Percentiles rank a stretch among this genome's conserved stretches.
Conservation (phyloP, 2,329 filamentous ascomycete species). For the Alternaria metachromatica region DNA sequence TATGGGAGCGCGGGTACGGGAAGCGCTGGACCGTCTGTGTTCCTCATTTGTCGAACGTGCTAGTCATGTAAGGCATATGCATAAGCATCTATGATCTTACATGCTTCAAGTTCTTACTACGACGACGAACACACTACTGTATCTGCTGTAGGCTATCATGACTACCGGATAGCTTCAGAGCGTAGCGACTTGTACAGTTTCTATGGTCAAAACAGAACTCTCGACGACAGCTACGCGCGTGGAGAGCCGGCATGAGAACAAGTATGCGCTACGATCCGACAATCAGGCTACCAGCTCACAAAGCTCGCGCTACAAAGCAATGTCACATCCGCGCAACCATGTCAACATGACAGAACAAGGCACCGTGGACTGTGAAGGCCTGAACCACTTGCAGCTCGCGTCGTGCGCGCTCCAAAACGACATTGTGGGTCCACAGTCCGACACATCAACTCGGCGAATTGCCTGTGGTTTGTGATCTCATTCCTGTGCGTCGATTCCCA, state of each 20-base stretch:
- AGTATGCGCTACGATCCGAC: neutral
- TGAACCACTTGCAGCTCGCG: neutral
- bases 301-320: neutral
- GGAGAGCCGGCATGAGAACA: neutral
- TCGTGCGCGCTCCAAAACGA: neutral
- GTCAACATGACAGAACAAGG: neutral
- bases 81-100: too few relatives aligned
- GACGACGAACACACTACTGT: too few relatives aligned
- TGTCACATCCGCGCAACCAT: neutral
- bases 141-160: too few relatives aligned
- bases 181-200: too few relatives aligned
- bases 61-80: slow-evolving; percentile 22
- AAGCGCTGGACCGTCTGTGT: slow-evolving; percentile 20
- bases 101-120: too few relatives aligned
- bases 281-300: neutral
- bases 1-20: slow-evolving; percentile 15
- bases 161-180: too few relatives aligned
- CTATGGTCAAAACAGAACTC: too few relatives aligned
- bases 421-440: neutral
- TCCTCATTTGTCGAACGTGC: slow-evolving; percentile 14
- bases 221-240: neutral
- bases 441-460: rapidly evolving
- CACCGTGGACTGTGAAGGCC: neutral
- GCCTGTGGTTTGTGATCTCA: neutral
- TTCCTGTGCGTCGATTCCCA: neutral